Base-by-base conservation (phyloP, 2,329 filamentous ascomycete genomes). In the Proliferodiscus dingleyae region DNA sequence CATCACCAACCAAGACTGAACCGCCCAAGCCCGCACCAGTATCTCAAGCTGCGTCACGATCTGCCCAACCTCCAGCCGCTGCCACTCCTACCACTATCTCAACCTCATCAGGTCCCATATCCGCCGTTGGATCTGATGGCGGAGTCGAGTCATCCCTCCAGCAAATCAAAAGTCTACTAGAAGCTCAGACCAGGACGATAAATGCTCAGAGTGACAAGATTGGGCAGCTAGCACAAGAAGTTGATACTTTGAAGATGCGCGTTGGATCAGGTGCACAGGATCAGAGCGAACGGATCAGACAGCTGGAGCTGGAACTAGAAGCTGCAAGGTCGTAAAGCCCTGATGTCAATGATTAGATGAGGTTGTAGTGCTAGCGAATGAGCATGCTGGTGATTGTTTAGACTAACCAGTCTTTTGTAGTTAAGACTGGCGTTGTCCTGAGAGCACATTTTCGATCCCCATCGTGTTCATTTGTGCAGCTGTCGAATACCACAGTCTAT, bases 171-270 rank as follows among this genome's bases (percentile, higher is more conserved):
- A 71, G 77, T 45, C 70, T 93, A 57, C 73, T 96, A 26, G 80
- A 87, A 64, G 76, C 78, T 53, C 89, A 95, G 68, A 87, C 79
- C 45, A 80, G 79, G 70, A 80, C 89, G 54, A 87, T 95, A 61
- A 80, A 73, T 51, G 73, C 78, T n/a, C 86, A 95, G 68, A 85
- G 78, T 40, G 77, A 86, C 61, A 83, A 89, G 65, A 89, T 94
- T 57, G 74, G 74, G 40, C 72, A 74, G 22, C 69, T 95, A 38
- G 78, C 85, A 2, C 67, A 71, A 23, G 87, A 94, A 66, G 83
- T 95, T 11, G 88, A 93, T 62, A 76, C 78, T 13, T 73, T 96
- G 57, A 95, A 94, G 77, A 80, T 80, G 67, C 85, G 81, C 65
- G 74, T 90, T 48, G 78, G 77, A n/a, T 67, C 65, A 16, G 64